These are phyloP conservation scores for Desmodesmus armatus DNA, from an alignment of 139 green algal species.

Conservation along the genomic window DNA sequence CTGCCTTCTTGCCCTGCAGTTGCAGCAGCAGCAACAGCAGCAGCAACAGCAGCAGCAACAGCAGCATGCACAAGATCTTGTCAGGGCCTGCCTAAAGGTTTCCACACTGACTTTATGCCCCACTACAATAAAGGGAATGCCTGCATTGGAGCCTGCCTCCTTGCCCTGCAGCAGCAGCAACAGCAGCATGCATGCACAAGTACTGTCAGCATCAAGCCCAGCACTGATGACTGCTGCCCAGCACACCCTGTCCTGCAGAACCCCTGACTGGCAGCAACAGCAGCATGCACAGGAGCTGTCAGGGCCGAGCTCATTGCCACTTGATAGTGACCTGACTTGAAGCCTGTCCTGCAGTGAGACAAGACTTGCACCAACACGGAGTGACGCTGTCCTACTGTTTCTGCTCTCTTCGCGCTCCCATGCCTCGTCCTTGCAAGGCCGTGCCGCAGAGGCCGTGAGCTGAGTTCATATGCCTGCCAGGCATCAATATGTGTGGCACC, in stretches of 20 bases:
- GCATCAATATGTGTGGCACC: too few relatives aligned
- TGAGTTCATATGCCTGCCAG: neutral
- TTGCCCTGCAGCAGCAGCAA: neutral
- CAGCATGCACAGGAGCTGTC: neutral
- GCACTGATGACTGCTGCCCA: neutral
- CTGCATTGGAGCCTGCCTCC: neutral
- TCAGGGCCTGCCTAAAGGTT: too few relatives aligned
- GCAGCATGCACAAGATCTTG: too few relatives aligned
- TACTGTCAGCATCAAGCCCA: neutral
- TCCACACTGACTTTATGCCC: neutral
- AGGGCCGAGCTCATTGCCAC: neutral
- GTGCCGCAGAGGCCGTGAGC: neutral
- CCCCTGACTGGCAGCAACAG: neutral
- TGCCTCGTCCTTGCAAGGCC: neutral
- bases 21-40: neutral
- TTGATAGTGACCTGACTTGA: neutral
- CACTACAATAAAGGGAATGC: neutral
- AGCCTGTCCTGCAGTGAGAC: neutral
- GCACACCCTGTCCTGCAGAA: neutral
- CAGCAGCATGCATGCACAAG: neutral
- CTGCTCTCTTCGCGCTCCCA: neutral
- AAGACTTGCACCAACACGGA: too few relatives aligned
- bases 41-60: neutral
- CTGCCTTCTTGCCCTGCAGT: constrained; percentile 24
- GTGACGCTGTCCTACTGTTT: neutral